Evolutionary conservation across 164 flowering plant genomes (phyloP), one percentile per base, ranked within the genome.

Genomic region (Pachysandra terminalis): DNA sequence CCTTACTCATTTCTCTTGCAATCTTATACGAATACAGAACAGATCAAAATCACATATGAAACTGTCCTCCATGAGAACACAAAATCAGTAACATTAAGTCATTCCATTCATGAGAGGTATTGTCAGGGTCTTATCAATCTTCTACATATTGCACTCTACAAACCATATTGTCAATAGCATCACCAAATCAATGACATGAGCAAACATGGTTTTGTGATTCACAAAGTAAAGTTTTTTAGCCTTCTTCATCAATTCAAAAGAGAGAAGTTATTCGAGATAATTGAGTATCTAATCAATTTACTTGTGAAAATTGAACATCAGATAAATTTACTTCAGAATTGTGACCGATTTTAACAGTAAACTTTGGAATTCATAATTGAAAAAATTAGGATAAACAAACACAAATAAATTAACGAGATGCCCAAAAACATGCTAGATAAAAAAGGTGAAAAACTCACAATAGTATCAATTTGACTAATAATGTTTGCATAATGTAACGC

Each of bases 401-500:
- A 32, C 48, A 55, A 7, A n/a, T 17, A 27, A 40, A 56, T 52
- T 55, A 72, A 19, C 25, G 15, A 40, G 28, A 23, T 24, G 64
- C 19, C 10, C 52, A 37, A 32, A 17, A 17, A 23, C 65, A 61
- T 17, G 63, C 23, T 13, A 55, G 25, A 37, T 15, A 26, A 55
- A 41, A 66, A n/a, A 52, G 37, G 61, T 23, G 23, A 51, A 15
- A 59, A 68, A 82, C 98, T 90, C 72, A 93, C 98, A 72, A 90
- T 80, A 63, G 93, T 87, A 64, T 93, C 98, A 49, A 93, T 89
- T 71, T 93, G 98, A 49, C 83, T 78, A 48, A 93, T 84, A 53
- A 93, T 90, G 73, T 86, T 90, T 66, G 98, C 98, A 80, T 93
- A 93, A 77, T 93, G 98, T 81, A 93, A 78, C 12, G 98, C 87